Base-by-base conservation (phyloP, 495 filamentous ascomycete genomes). In the Talaromyces liani region DNA sequence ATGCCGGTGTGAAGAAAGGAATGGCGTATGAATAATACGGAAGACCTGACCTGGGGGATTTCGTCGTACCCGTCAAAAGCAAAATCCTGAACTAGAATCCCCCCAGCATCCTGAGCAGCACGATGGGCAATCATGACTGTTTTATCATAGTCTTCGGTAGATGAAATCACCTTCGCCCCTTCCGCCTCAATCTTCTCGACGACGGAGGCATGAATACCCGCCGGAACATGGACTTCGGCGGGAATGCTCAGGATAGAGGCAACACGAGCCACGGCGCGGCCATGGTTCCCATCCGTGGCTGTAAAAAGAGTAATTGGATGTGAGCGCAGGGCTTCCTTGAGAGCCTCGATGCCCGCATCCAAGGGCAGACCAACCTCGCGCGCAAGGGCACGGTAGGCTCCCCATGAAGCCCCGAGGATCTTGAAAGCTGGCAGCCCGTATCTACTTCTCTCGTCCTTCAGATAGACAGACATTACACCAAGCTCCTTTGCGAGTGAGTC, bases 341-440 rank as follows among this genome's bases (percentile, higher is more conserved):
- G 74, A 51, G 71, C 69, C n/a, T 4, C 65, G 31, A 72, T 66
- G 24, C 88, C 56, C 9, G 78, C 73, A 5, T 74, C 69, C 0
- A 86, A 39, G 0, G 77, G 70, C 3, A 85, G 67, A 1, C 66
- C 70, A 16, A 84, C 69, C 5, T 74, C 64, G 0, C 71, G 64
- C 2, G 72, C 69, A 5, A 91, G 60, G 6, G 85, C 84, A 39
- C 81, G 80, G 65, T 84, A 86, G 54, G 80, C 77, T 0, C 82
- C 87, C 88, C 87, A 93, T n/a, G 86, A 87, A 0, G 90, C 89
- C 8, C 89, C 90, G 0, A 91, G 81, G 45, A 90, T 86, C 70
- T 92, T 92, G 80, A 91, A 92, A 0, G 88, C 80, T 0, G 88
- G 87, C 1, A 93, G 81, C 1, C 87, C 82, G 63, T 86, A 78